Evolutionary conservation across 768 basidiomycete species (phyloP).

Genomic region (Termitomyces sp.): DNA sequence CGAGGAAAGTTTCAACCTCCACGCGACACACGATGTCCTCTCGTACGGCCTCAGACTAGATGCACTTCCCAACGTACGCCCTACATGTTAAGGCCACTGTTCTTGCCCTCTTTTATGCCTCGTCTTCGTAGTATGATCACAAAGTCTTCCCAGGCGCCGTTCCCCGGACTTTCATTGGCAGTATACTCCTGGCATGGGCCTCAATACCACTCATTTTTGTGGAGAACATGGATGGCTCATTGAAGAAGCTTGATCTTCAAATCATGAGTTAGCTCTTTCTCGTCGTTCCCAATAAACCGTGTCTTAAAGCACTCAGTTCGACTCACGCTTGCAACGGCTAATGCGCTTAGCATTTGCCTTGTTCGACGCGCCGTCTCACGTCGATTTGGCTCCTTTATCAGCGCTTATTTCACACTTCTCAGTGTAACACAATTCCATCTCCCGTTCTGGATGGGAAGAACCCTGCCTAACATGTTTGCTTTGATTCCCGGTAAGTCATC

Average conservation of each 20-base stretch:
- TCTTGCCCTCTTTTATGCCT: slow-evolving; percentile 3
- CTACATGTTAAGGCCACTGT: not conserved
- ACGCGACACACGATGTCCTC: slow-evolving; percentile 84
- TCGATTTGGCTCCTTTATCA: slow-evolving; percentile 59
- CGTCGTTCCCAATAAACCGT: not conserved
- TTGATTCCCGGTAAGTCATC: slow-evolving; percentile 66
- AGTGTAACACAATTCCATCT: slow-evolving; percentile 85
- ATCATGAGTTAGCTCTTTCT: slow-evolving; percentile 47
- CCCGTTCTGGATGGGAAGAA: slow-evolving; percentile 90
- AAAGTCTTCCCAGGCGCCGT: slow-evolving; percentile 83
- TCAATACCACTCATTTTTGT: slow-evolving; percentile 43
- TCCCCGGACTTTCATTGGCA: slow-evolving; percentile 83
- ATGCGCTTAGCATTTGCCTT: slow-evolving; percentile 56
- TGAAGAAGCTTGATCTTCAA: slow-evolving; percentile 65
- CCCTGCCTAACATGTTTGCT: slow-evolving; percentile 93
- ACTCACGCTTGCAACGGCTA: slow-evolving; percentile 60
- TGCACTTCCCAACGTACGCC: slow-evolving; percentile 45
- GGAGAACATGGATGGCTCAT: slow-evolving; percentile 38
- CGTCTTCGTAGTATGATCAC: slow-evolving; percentile 69
- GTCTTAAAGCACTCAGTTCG: slow-evolving; percentile 51
- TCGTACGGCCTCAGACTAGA: slow-evolving; percentile 56
- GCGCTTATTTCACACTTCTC: slow-evolving; percentile 61
- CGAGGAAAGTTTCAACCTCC: slow-evolving; percentile 95
- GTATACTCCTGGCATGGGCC: slow-evolving; percentile 59
- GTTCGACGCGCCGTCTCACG: slow-evolving; percentile 56